phyloP scores from a whole-genome alignment of 176 grass and related monocot species.

The Chrysopogon serrulatus region DNA sequence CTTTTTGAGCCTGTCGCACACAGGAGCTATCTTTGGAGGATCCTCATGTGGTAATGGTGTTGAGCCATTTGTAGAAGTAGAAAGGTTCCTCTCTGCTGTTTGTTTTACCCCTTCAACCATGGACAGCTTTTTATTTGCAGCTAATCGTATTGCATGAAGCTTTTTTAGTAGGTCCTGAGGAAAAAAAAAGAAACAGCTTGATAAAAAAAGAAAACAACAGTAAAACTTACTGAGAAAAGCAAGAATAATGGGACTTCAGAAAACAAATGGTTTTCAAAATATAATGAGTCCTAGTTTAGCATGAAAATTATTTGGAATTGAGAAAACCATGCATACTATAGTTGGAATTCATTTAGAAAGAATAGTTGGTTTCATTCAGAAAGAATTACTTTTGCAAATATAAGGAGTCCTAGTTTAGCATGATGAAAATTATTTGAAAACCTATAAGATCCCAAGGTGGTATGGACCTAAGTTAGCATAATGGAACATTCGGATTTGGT shows the following conservation, averaged over 20 bases:
- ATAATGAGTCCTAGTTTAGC: neutral
- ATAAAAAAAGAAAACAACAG: neutral
- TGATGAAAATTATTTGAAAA: neutral
- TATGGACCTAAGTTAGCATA: neutral
- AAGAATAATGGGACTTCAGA: neutral
- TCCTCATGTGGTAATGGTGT: constrained; percentile 6
- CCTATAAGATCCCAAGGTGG: neutral
- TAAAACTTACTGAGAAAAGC: neutral
- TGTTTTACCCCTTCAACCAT: constrained; percentile 7
- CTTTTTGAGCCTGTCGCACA: constrained; percentile 18
- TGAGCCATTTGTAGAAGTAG: neutral
- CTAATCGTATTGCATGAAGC: constrained; percentile 25
- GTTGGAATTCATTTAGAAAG: neutral
- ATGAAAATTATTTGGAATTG: neutral
- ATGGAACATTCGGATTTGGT: neutral
- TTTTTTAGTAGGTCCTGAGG: constrained; percentile 41
- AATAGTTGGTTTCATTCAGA: too few species aligned
- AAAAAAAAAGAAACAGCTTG: neutral
- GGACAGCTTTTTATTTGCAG: constrained; percentile 22
- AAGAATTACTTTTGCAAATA: neutral
- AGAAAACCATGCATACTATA: neutral
- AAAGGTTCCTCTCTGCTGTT: constrained; percentile 12
- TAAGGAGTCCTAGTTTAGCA: neutral
- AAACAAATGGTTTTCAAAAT: neutral
- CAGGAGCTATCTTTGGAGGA: constrained; percentile 1